Conservation (phyloP, 169 alveolate genomes). For the Plasmodium inui region DNA sequence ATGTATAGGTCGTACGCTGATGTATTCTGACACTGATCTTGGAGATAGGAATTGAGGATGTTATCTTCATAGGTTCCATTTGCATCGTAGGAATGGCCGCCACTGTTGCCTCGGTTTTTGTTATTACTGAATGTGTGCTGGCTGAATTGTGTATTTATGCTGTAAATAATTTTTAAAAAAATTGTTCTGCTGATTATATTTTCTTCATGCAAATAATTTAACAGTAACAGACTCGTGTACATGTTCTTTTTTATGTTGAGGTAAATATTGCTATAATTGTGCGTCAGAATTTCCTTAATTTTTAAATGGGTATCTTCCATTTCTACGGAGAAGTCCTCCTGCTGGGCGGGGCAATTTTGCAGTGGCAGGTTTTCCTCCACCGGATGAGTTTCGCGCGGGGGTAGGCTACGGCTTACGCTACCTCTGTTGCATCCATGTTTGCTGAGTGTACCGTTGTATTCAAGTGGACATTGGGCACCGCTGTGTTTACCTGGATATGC, state of each 20-base stretch:
- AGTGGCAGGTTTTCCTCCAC: neutral
- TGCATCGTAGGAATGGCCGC: neutral
- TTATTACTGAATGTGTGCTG: neutral
- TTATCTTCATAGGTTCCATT: neutral
- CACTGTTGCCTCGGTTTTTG: neutral
- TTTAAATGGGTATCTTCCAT: slow-evolving; percentile 14
- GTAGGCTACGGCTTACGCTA: neutral
- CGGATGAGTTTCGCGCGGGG: neutral
- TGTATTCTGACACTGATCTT: slow-evolving; percentile 7
- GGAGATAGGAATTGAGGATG: slow-evolving; percentile 37
- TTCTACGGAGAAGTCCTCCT: neutral
- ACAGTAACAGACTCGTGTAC: slow-evolving; percentile 28
- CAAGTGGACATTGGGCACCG: neutral
- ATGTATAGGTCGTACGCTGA: slow-evolving; percentile 45
- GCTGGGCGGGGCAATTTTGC: neutral
- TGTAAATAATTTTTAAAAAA: slow-evolving; percentile 38
- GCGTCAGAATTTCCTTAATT: slow-evolving; percentile 29
- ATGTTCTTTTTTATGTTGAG: slow-evolving; percentile 29
- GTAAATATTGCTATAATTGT: slow-evolving; percentile 49
- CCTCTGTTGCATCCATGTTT: neutral
- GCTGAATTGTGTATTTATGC: slow-evolving; percentile 17
- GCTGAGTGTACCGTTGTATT: neutral
- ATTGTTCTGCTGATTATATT: slow-evolving; percentile 22
- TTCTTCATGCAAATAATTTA: slow-evolving; percentile 66
- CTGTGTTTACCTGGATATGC: neutral